Evolutionary conservation across 2,329 filamentous ascomycete genomes (phyloP), one percentile per base, ranked within the genome.

Genomic region (Blastomyces emzantsi): DNA sequence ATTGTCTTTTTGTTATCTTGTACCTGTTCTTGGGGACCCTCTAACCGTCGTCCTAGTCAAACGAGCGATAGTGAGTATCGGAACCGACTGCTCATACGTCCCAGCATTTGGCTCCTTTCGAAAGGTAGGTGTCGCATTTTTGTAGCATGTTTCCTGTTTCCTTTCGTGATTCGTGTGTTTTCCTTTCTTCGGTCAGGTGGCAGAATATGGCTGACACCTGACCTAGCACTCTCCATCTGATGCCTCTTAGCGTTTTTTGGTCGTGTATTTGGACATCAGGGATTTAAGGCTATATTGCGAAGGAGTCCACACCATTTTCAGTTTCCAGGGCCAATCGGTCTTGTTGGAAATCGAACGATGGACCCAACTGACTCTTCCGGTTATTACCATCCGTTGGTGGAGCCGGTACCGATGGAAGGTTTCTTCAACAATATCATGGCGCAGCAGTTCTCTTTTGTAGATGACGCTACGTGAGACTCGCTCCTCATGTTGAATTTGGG

Each of bases 391-490:
- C 52, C 52, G 4, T 3, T 36, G 52, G 28, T 55, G 7, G 28
- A 55, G 17, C 28, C 52, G 17, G 22, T 51, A 22, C 49, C 49
- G 13, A 28, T 22, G 22, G 49, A 51, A 28, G 49, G 49, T 5
- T 51, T 51, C 49, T 51, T 51, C 22, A 51, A 51, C 22, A 51
- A 28, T 28, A 51, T 51, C 13, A 51, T 55, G 17, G 52, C 13
- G 8, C 52, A 55, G 52, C 52, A 55, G 1, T 55, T 33, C 30
- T 55, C 52, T 11, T 55, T 55, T 36, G 52, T 55, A 7, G 52
- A 55, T 36, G 52, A 55, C 9, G 52, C 52, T 36, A 55, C 52
- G 52, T 55, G 19, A 55, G 52, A 55, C n/a, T 33, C 19, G 28
- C 36, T 55, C 19, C 17, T 55, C 25, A 33, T 36, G 8, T 55